These are phyloP conservation scores for Echites panduratus DNA, from an alignment of 257 asterid species.

Conservation along the genomic window DNA sequence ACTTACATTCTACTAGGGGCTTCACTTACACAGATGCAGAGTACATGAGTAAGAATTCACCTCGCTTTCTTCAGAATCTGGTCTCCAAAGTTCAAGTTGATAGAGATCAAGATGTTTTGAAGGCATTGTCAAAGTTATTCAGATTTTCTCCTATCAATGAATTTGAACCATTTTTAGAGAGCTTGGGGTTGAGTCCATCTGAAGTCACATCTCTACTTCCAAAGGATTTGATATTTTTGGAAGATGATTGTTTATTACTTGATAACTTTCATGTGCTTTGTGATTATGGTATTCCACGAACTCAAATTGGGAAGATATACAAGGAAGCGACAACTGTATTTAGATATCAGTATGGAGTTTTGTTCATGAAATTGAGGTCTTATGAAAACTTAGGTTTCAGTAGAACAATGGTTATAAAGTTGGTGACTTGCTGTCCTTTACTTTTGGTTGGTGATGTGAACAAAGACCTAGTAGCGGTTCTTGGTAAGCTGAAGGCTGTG, in stretches of 20 bases:
- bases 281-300: conserved; percentile 70
- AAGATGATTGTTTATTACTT: conserved; percentile 56
- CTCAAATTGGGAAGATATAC: conserved; percentile 69
- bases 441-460: conserved; percentile 55
- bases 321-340: conserved; percentile 60
- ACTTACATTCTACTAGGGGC: conserved; percentile 80
- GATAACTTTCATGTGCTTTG: conserved; percentile 63
- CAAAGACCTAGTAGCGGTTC: conserved; percentile 37
- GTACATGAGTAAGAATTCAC: conserved; percentile 82
- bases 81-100: conserved; percentile 45
- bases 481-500: conserved; percentile 43
- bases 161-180: conserved; percentile 88
- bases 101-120: conserved; percentile 37
- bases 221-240: conserved; percentile 49
- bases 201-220: conserved; percentile 60
- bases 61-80: conserved; percentile 48
- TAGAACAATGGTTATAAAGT: conserved; percentile 55
- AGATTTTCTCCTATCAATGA: conserved; percentile 83
- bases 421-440: conserved; percentile 56
- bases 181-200: conserved; percentile 61
- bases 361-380: conserved; percentile 47
- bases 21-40: conserved; percentile 67
- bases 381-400: conserved; percentile 60
- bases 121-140: conserved; percentile 53
- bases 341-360: conserved; percentile 36